These are phyloP conservation scores for Entomortierella chlamydospora DNA, from an alignment of 192 early-diverging fungal genomes.

Conservation along the genomic window DNA sequence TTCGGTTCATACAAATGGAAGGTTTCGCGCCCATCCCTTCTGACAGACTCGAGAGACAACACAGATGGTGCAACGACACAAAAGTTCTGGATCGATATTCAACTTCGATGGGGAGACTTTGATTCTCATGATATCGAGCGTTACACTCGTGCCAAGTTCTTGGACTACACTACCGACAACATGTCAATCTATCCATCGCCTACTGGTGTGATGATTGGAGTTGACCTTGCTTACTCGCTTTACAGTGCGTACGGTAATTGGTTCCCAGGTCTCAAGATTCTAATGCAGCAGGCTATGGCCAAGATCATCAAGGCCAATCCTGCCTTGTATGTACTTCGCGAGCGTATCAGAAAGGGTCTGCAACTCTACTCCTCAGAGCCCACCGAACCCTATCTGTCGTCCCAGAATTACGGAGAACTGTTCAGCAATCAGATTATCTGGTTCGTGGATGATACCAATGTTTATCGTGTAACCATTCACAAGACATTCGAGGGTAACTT, in stretches of 20 bases:
- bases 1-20: slow-evolving; percentile 99
- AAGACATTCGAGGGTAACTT: slow-evolving; percentile 99
- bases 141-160: slow-evolving; percentile 97
- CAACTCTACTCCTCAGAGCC: slow-evolving; percentile 99
- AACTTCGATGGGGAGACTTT: slow-evolving; percentile 98
- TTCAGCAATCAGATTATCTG: slow-evolving; percentile 99
- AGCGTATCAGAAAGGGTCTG: slow-evolving; percentile 98
- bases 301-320: slow-evolving; percentile 99
- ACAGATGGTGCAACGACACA: slow-evolving; percentile 98
- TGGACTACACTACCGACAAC: slow-evolving; percentile 98
- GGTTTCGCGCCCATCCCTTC: slow-evolving; percentile 91
- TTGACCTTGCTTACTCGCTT: slow-evolving; percentile 98
- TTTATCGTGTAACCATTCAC: slow-evolving; percentile 99
- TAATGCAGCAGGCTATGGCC: slow-evolving; percentile 97
- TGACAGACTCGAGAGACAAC: slow-evolving; percentile 93
- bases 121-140: slow-evolving; percentile 99
- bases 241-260: slow-evolving; percentile 97
- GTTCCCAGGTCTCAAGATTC: slow-evolving; percentile 98
- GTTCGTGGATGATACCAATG: slow-evolving; percentile 99
- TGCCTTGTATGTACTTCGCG: slow-evolving; percentile 95
- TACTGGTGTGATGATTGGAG: slow-evolving; percentile 95
- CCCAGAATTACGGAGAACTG: slow-evolving; percentile 94
- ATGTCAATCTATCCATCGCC: slow-evolving; percentile 99
- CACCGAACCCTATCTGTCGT: slow-evolving; percentile 97
- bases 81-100: slow-evolving; percentile 99